Evolutionary conservation across 305 asterid species (phyloP).

Genomic region (Rubia balearica): DNA sequence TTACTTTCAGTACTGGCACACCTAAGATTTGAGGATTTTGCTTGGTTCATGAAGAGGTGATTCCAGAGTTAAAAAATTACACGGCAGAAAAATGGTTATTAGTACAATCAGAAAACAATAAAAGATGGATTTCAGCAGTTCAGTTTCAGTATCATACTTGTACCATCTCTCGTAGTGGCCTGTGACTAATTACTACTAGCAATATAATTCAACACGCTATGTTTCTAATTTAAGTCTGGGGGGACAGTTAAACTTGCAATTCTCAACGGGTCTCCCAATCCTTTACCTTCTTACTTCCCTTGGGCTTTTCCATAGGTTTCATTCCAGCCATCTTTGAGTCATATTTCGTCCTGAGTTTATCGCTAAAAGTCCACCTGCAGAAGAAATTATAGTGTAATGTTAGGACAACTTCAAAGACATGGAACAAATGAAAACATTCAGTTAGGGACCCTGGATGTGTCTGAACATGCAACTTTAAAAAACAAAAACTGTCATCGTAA

Average conservation of each 20-base stretch:
- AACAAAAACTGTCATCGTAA: too few species aligned
- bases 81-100: background rate
- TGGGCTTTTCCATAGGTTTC: slow-evolving; percentile 76
- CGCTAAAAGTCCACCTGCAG: slow-evolving; percentile 89
- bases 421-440: background rate
- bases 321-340: slow-evolving; percentile 93
- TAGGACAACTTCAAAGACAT: slow-evolving; percentile 5
- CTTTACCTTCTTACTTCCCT: slow-evolving; percentile 89
- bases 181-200: background rate
- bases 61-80: background rate
- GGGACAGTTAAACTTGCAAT: background rate
- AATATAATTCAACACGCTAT: background rate
- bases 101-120: background rate
- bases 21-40: too few species aligned
- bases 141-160: background rate
- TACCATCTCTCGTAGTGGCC: background rate
- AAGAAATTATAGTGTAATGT: slow-evolving; percentile 9
- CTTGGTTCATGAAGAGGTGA: background rate
- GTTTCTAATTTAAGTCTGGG: background rate
- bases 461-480: background rate
- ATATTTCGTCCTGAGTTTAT: slow-evolving; percentile 74
- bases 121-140: background rate
- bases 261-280: slow-evolving; percentile 65
- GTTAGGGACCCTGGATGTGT: too few species aligned
- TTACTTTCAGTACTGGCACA: too few species aligned